Percentiles rank a stretch among this genome's conserved stretches.
Conservation (phyloP, 768 basidiomycete species). For the Dendrothele bispora region DNA sequence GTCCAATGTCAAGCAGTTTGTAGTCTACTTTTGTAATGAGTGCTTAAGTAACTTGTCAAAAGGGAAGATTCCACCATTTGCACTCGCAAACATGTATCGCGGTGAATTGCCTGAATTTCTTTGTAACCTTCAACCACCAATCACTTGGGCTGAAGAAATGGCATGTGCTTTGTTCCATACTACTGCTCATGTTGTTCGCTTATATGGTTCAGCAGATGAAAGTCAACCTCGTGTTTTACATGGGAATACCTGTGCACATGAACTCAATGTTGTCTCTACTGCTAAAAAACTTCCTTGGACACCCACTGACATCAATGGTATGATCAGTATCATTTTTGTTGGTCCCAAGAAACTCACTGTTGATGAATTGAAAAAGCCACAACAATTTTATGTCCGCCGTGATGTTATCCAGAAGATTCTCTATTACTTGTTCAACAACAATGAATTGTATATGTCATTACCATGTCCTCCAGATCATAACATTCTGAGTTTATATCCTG, state of each 20-base stretch:
- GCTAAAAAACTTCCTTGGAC: neutral
- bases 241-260: constrained; percentile 5
- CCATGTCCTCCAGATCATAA: neutral
- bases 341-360: neutral
- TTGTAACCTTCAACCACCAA: too few relatives aligned
- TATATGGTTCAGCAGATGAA: neutral
- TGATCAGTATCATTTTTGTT: neutral
- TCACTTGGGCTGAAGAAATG: constrained; percentile 1
- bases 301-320: neutral
- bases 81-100: neutral
- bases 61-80: neutral
- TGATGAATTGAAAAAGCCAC: neutral
- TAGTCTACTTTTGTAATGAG: neutral
- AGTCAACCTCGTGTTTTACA: neutral
- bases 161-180: neutral
- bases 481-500: neutral
- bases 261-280: neutral
- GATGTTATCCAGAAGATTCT: too few relatives aligned
- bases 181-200: neutral
- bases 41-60: neutral
- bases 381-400: neutral
- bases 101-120: neutral
- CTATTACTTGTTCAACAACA: neutral
- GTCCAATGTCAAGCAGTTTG: too few relatives aligned
- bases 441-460: neutral